Conservation (phyloP, 1,284 basidiomycete species). For the Cronartium quercuum region DNA sequence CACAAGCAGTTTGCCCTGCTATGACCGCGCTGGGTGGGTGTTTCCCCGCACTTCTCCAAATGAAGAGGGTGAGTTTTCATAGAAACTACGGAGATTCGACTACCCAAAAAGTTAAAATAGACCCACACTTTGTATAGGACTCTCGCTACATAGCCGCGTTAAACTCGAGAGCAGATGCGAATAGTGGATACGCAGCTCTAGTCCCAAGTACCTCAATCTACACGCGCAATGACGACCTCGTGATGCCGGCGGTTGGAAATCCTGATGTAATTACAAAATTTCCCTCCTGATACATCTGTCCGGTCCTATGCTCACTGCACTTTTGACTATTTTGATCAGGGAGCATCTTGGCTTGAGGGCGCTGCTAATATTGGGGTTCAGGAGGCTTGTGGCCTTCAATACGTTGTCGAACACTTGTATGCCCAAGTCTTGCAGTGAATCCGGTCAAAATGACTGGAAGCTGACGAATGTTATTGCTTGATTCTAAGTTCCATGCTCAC, state of each 20-base stretch:
- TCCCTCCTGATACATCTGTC: background rate
- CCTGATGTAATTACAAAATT: background rate
- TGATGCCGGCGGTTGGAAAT: background rate
- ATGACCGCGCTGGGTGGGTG: background rate
- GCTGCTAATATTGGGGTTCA: background rate
- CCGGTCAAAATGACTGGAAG: background rate
- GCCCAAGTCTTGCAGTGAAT: background rate
- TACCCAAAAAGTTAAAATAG: too few species aligned
- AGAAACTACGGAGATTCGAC: too few species aligned
- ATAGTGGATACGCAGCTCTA: background rate
- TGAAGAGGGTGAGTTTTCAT: background rate
- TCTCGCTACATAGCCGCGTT: background rate
- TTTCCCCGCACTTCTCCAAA: constrained; percentile 6
- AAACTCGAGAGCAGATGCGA: background rate
- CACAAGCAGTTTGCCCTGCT: background rate
- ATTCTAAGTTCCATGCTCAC: background rate
- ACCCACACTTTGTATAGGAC: background rate
- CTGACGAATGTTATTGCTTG: background rate
- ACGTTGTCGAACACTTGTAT: background rate
- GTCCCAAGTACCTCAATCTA: constrained; percentile 8
- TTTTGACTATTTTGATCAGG: background rate
- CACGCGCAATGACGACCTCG: background rate
- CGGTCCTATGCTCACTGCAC: background rate
- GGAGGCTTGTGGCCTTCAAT: background rate
- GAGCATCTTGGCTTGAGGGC: background rate